phyloP scores from a whole-genome alignment of 1,284 basidiomycete species.

The Bondarzewia mesenterica region DNA sequence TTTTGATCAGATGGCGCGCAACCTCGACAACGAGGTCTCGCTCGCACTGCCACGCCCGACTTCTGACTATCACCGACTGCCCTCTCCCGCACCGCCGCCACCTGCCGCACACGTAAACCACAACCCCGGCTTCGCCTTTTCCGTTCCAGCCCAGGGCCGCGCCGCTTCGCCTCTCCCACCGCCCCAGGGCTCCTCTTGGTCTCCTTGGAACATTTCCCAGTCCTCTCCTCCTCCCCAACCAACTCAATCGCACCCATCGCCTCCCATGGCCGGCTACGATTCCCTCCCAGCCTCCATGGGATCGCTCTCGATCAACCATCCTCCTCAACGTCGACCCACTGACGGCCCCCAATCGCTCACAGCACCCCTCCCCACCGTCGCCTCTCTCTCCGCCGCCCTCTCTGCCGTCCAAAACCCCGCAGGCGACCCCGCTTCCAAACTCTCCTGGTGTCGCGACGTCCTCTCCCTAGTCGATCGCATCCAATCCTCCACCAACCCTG shows the following conservation, averaged over 20 bases:
- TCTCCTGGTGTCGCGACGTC: constrained; percentile 77
- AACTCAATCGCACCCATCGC: constrained; percentile 1
- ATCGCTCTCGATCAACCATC: constrained; percentile 15
- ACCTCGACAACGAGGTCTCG: constrained; percentile 16
- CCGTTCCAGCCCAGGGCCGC: background rate
- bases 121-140: constrained; percentile 22
- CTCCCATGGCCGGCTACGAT: constrained; percentile 8
- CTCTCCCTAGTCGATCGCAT: constrained; percentile 29
- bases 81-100: constrained; percentile 38
- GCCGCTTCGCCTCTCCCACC: background rate
- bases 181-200: background rate
- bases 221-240: constrained; percentile 4
- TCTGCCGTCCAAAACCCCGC: constrained; percentile 37
- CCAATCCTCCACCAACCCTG: constrained; percentile 9
- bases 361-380: constrained; percentile 53
- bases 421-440: constrained; percentile 48
- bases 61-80: constrained; percentile 17
- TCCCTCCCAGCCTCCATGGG: constrained; percentile 14
- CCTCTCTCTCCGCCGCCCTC: constrained; percentile 41
- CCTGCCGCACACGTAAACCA: constrained; percentile 32
- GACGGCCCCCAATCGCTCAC: constrained; percentile 43
- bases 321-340: constrained; percentile 10
- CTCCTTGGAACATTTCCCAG: background rate
- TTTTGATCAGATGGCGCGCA: constrained; percentile 10
- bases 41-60: constrained; percentile 16